Base-by-base conservation (phyloP, 208 protist genomes). In the Trypanosoma congolense region DNA sequence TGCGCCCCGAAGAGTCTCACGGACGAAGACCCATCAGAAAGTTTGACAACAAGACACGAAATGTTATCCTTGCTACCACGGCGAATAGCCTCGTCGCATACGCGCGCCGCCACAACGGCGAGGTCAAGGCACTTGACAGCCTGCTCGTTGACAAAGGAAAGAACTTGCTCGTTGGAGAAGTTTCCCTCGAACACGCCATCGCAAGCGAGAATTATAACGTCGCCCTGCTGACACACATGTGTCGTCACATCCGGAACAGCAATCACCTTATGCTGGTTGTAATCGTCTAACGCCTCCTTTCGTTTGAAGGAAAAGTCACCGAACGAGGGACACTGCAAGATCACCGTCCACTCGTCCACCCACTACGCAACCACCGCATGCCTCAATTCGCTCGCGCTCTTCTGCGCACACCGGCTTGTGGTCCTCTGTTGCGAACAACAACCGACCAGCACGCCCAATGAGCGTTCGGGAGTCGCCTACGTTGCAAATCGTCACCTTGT, bases 291-390 rank as follows among this genome's bases (percentile, higher is more conserved):
- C 1, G 66, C 77, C 28, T 49, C 53, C 16, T 45, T 54, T 9
- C 76, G 69, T 64, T 98, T 98, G 70, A 96, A 97, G 26, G 77
- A 62, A 44, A 64, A 67, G 62, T 98, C 95, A n/a, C 95, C 95
- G 33, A 98, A 92, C 16, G 95, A 87, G 25, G 4, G 83, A 92
- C 18, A 98, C 89, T 38, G 91, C 95, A 10, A 98, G 78, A 56
- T 92, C 85, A 38, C 95, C 95, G 61, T 96, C 87, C 4, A 98
- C 95, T 35, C 95, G 85, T 49, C 77, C 80, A 42, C 74, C 73
- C 46, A 78, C 59, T 31, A 98, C 91, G 55, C 70, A 87, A 25
- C 95, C 95, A 24, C 90, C 92, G 46, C 75, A 82, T 26, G 70
- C 76, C 48, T 82, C 65, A 47, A 98, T 97, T 46, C 95, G 90